Evolutionary conservation across 441 rosid species (phyloP), one percentile per base, ranked within the genome.

Genomic region (Biscutella auriculata): DNA sequence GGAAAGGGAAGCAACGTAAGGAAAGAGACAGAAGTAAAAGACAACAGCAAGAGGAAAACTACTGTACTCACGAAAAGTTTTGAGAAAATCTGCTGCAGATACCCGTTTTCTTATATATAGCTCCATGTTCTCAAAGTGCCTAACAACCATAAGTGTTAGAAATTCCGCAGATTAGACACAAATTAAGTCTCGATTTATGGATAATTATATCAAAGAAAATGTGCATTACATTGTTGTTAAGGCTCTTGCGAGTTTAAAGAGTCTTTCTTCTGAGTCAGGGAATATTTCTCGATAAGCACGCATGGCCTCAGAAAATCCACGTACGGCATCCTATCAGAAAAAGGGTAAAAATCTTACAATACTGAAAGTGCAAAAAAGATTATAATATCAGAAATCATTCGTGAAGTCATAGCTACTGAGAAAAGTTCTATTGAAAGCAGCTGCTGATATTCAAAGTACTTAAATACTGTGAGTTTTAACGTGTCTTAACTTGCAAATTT

Each of bases 231-330:
- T 87, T 60, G 65, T 60, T 71, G 92, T 74, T 73, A 93, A 73
- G 65, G 80, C 79, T 66, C 73, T 78, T 11, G 91, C 84, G 35
- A 93, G 87, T 76, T 72, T 80, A 70, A 80, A 78, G 57, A 89
- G 81, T 66, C 85, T 88, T 71, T 75, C 75, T 73, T 83, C 93
- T 13, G 95, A 87, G 63, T 93, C 89, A 1, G 95, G 96, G 84
- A 93, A 93, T 73, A 93, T 93, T 60, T 81, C 86, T 63, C 74
- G 87, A 74, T 83, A 89, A 69, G 96, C 97, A 74, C 73, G 84
- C 47, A 89, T 75, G 63, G 96, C 97, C 81, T 89, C 95, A 16
- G 79, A 82, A 76, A 89, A 93, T 76, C 77, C 97, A 69, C 70
- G 81, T 57, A 85, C 80, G 53, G 87, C 84, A 68, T 77, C 86